Percentiles rank a stretch among this genome's conserved stretches.
These are phyloP conservation scores for Leccinum sublutescens DNA, from an alignment of 768 basidiomycete genomes.

Conservation along the genomic window DNA sequence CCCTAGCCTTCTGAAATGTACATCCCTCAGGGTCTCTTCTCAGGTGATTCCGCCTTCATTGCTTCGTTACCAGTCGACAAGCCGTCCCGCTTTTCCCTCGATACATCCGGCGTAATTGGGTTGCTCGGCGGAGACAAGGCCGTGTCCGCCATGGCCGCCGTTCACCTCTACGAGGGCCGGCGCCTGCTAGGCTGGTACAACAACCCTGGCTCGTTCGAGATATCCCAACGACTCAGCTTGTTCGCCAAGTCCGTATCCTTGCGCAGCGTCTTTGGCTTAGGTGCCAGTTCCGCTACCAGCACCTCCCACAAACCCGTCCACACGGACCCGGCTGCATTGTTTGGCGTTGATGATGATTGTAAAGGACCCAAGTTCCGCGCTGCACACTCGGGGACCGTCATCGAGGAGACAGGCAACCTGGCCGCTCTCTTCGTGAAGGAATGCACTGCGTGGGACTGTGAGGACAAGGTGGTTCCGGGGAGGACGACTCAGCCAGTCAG, in stretches of 20 bases:
- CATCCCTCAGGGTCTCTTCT: neutral
- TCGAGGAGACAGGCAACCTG: conserved; percentile 47
- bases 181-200: conserved; percentile 38
- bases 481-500: conserved; percentile 11
- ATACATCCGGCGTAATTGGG: conserved; percentile 24
- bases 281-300: neutral
- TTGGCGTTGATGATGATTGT: conserved; percentile 13
- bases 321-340: neutral
- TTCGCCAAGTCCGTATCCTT: conserved; percentile 17
- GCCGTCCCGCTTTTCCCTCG: conserved; percentile 15
- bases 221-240: conserved; percentile 21
- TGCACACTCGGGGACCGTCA: conserved; percentile 58
- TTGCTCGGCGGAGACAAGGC: conserved; percentile 35
- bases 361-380: conserved; percentile 68
- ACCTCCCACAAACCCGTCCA: conserved; percentile 10
- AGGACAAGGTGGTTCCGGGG: conserved; percentile 10
- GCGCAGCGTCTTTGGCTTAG: neutral
- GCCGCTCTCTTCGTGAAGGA: conserved; percentile 46
- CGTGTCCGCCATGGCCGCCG: conserved; percentile 28
- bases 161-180: conserved; percentile 26
- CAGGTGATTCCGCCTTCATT: neutral
- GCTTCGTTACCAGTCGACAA: neutral
- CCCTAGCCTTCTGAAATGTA: neutral
- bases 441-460: conserved; percentile 10
- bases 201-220: conserved; percentile 30